Percentiles rank a stretch among this genome's conserved stretches.
Conservation (phyloP, 1,284 basidiomycete species). For the Irpex sp. region DNA sequence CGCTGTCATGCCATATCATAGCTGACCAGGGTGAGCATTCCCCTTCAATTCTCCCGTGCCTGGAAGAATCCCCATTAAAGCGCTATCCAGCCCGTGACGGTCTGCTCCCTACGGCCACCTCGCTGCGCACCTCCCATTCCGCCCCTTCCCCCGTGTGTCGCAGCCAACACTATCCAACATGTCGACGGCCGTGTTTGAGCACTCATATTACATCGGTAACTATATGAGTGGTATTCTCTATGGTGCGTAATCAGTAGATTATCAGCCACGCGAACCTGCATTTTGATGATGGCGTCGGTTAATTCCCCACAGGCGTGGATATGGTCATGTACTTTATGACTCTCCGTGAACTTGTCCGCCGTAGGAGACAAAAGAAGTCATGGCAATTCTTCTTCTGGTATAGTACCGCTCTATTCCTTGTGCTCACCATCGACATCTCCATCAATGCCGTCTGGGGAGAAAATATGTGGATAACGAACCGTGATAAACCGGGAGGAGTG, state of each 20-base stretch:
- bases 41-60: not conserved
- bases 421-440: slow-evolving; percentile 17
- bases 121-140: not conserved
- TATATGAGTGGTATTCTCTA: slow-evolving; percentile 23
- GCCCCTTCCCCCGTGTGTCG: not conserved
- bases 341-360: slow-evolving; percentile 12
- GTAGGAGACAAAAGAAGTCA: slow-evolving; percentile 3
- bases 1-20: not conserved
- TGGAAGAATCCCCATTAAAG: not conserved
- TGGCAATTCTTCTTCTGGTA: slow-evolving; percentile 12
- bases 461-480: slow-evolving; percentile 15
- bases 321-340: slow-evolving; percentile 22
- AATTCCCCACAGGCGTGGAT: slow-evolving; percentile 17
- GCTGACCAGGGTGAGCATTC: not conserved
- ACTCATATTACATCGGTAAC: slow-evolving; percentile 24
- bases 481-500: slow-evolving; percentile 12
- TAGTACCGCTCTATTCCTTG: slow-evolving; percentile 15
- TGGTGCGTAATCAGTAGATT: slow-evolving; percentile 12
- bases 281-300: not conserved
- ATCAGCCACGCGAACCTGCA: not conserved
- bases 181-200: slow-evolving; percentile 18
- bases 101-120: not conserved
- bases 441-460: slow-evolving; percentile 19
- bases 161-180: slow-evolving; percentile 3
- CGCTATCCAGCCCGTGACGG: not conserved